These are phyloP conservation scores for Coniochaeta ligniaria DNA, from an alignment of 2,329 filamentous ascomycete genomes.

Conservation along the genomic window DNA sequence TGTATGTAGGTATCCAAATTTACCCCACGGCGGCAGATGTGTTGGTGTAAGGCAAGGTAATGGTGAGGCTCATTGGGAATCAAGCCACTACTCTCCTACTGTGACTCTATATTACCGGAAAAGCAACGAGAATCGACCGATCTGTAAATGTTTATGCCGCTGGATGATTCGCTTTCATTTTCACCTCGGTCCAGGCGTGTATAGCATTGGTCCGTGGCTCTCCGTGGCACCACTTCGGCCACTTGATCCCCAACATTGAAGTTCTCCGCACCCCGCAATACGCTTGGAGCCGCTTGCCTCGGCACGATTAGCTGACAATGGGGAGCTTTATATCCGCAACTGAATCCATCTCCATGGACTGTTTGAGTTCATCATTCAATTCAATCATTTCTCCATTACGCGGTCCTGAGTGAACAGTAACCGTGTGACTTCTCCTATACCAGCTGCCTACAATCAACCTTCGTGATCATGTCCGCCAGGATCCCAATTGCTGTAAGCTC, in stretches of 20 bases:
- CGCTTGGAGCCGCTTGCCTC: neutral
- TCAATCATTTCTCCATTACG: neutral
- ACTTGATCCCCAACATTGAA: neutral
- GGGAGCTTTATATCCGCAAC: neutral
- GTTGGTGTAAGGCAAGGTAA: too few relatives aligned
- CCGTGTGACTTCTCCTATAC: neutral
- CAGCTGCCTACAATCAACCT: neutral
- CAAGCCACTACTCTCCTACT: neutral
- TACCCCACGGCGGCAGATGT: too few relatives aligned
- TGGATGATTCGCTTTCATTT: neutral
- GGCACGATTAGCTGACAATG: neutral
- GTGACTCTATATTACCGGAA: neutral
- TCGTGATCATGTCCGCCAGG: conserved; percentile 30
- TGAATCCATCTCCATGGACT: neutral
- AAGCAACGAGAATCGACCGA: neutral
- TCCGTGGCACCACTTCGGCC: neutral
- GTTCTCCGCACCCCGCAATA: conserved; percentile 2
- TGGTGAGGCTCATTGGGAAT: neutral
- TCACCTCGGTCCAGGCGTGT: neutral
- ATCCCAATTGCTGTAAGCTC: conserved; percentile 38
- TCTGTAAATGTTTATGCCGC: neutral
- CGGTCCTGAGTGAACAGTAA: neutral
- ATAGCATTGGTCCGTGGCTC: neutral
- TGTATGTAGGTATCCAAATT: too few relatives aligned
- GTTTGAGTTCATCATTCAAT: neutral